These are phyloP conservation scores for Eucalyptus erythrocorys DNA, from an alignment of 345 rosid species.

Conservation along the genomic window DNA sequence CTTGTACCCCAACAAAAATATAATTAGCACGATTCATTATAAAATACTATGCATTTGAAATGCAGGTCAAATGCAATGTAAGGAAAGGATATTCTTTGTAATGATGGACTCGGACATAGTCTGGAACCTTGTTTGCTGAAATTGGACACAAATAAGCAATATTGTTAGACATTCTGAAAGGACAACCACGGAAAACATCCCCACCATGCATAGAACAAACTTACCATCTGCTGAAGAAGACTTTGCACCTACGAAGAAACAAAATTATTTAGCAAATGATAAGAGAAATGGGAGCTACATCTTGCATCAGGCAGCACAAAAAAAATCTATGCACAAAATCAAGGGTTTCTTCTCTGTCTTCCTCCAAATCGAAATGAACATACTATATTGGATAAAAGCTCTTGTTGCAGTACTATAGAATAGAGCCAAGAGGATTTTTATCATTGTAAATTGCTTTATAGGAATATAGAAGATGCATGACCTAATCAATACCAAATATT, in stretches of 20 bases:
- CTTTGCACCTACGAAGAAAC: constrained; percentile 55
- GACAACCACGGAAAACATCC: neutral
- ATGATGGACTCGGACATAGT: constrained; percentile 87
- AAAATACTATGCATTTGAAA: neutral
- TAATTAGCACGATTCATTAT: neutral
- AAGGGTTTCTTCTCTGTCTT: neutral
- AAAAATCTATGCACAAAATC: neutral
- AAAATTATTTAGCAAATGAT: neutral
- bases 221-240: constrained; percentile 89
- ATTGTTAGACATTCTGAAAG: neutral
- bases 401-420: neutral
- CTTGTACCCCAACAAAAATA: neutral
- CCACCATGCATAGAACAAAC: neutral
- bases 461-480: neutral
- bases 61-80: neutral
- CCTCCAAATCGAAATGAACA: neutral
- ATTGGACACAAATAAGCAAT: neutral
- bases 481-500: neutral
- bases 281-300: neutral
- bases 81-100: constrained; percentile 83
- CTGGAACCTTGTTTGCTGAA: constrained; percentile 91
- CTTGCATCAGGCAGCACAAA: neutral
- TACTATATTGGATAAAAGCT: neutral
- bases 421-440: neutral
- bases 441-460: neutral